Base-by-base conservation (phyloP, 2,329 filamentous ascomycete species). In the Verticillium nubilum region DNA sequence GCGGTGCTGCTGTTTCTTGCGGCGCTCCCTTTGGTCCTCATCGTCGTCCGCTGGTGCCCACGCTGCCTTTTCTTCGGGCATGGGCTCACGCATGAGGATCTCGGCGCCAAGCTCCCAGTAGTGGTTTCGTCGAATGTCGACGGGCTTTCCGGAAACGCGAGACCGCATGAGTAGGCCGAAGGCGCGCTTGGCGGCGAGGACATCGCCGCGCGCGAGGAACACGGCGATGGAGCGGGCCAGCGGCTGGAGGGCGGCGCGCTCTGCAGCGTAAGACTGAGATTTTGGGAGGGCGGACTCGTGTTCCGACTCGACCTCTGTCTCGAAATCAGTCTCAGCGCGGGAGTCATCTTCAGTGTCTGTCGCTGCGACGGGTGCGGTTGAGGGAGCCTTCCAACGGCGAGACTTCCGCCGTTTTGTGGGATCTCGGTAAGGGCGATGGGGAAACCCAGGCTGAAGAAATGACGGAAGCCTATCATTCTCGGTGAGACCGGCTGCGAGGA, bases 81-180 rank as follows among this genome's bases (percentile, higher is more conserved):
- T 26, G 6, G 79, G 80, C 28, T 80, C 75, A 17, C 89, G 84
- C 75, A 96, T 86, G 59, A 97, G 75, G 23, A 97, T 84, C 74
- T 97, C 93, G 2, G 91, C 91, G 0, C 91, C 92, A 52, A 97
- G 82, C 15, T 88, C 88, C 94, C 93, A 97, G 64, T 89, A 82
- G 35, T 85, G 83, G 67, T 87, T 81, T 23, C 78, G 78, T 42
- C 92, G 84, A 54, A 94, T 72, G 69, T 97, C 91, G 23, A 93
- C 78, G 6, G 76, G 75, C 54, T 73, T 72, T 3, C 85, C 86
- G 60, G 74, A 64, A 26, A 87, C 76, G 56, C 65, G 62, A 5
- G 74, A 73, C 81, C 83, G 59, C 56, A 57, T 54, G 25, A 97
- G 79, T 64, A 96, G 75, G 1, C 86, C 88, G 80, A 91, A 94